A percentile compares a stretch with the other conserved stretches of the same genome.
These are phyloP conservation scores for Spencermartinsiella europaea DNA, from an alignment of 805 yeast species.

Conservation along the genomic window DNA sequence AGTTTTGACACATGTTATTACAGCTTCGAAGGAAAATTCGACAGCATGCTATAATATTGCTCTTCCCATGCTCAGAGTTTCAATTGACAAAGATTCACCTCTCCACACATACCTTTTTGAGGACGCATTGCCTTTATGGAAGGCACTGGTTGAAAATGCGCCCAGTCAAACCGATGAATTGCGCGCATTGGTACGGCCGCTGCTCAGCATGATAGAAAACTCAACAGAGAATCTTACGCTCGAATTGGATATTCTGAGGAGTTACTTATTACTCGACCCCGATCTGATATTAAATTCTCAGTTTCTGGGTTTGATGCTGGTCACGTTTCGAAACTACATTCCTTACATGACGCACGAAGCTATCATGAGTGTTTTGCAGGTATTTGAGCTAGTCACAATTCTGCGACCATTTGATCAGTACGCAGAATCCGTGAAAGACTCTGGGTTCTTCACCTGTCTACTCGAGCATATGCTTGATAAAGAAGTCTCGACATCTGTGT, in stretches of 20 bases:
- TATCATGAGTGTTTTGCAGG: slow-evolving; percentile 2
- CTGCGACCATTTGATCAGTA: slow-evolving; percentile 15
- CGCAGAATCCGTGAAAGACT: slow-evolving; percentile 24
- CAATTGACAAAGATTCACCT: slow-evolving; percentile 58
- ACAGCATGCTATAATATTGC: slow-evolving; percentile 21
- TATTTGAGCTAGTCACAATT: slow-evolving; percentile 18
- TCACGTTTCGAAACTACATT: slow-evolving; percentile 13
- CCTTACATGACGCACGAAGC: slow-evolving; percentile 5
- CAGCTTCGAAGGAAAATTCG: slow-evolving; percentile 23
- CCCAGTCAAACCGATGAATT: slow-evolving; percentile 43
- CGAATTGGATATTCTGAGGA: slow-evolving; percentile 30
- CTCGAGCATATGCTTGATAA: slow-evolving; percentile 27
- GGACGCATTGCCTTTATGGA: slow-evolving; percentile 85
- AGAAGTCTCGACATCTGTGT: slow-evolving; percentile 10
- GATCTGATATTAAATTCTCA: slow-evolving; percentile 6
- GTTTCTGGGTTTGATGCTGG: slow-evolving; percentile 4
- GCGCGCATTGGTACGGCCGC: slow-evolving; percentile 43
- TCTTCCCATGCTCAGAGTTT: slow-evolving; percentile 55
- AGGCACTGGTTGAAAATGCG: slow-evolving; percentile 56
- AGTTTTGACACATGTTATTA: slow-evolving; percentile 29
- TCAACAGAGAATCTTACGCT: slow-evolving; percentile 45
- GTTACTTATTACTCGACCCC: slow-evolving; percentile 31
- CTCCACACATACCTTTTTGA: slow-evolving; percentile 60
- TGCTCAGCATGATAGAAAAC: slow-evolving; percentile 54
- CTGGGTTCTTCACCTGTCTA: slow-evolving; percentile 21